Evolutionary conservation across 2,329 filamentous ascomycete species (phyloP).

Genomic region (Colletotrichum salicis): DNA sequence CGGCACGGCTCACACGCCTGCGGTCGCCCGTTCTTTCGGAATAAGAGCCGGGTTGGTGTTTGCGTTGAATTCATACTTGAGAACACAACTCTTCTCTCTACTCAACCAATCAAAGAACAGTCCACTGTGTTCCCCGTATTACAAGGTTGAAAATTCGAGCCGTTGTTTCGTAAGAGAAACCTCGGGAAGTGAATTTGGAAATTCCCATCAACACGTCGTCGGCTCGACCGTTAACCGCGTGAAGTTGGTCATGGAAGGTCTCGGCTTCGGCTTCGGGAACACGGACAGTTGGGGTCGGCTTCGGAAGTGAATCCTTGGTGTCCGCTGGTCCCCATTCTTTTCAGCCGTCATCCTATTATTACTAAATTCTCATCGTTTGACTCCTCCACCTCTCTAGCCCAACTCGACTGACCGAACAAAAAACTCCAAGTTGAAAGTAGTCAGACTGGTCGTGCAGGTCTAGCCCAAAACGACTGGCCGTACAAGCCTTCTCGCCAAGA

Average conservation of each 20-base stretch:
- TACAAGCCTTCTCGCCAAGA: neutral
- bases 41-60: conserved; percentile 18
- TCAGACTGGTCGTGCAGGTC: neutral
- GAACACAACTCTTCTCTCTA: neutral
- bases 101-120: neutral
- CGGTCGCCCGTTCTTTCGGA: conserved; percentile 31
- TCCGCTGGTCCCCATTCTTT: neutral
- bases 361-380: conserved; percentile 2
- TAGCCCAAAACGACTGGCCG: conserved; percentile 7
- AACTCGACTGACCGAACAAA: conserved; percentile 21
- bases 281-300: neutral
- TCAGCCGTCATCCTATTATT: neutral
- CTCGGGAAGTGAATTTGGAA: neutral
- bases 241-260: neutral
- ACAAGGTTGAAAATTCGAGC: neutral
- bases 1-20: conserved; percentile 50
- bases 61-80: conserved; percentile 18
- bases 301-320: neutral
- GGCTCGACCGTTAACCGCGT: neutral
- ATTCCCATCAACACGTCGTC: neutral
- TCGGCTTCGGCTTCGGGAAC: conserved; percentile 23
- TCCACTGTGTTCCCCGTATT: neutral
- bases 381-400: conserved; percentile 5
- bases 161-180: neutral
- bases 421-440: neutral